Evolutionary conservation across 2,329 filamentous ascomycete genomes (phyloP).

Genomic region (Curvularia sp.): DNA sequence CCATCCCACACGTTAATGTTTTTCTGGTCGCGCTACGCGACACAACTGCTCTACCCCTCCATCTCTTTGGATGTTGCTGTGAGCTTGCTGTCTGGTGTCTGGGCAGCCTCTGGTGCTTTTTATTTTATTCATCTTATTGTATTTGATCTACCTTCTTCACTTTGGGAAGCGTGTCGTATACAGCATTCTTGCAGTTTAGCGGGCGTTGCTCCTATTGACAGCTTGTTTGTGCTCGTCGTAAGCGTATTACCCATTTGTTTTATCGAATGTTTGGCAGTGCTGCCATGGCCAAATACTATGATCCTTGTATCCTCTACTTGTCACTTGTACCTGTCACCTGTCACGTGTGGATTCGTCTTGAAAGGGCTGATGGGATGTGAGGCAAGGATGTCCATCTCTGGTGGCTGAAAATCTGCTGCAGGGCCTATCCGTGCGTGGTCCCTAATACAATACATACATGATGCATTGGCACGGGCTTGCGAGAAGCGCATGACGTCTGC

Average conservation of each 20-base stretch:
- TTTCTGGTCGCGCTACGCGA: conserved; percentile 33
- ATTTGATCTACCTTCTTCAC: conserved; percentile 22
- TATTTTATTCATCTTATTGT: conserved; percentile 24
- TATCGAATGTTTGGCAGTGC: conserved; percentile 3
- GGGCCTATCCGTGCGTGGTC: conserved; percentile 17
- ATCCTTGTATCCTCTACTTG: conserved; percentile 6
- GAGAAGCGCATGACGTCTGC: conserved; percentile 29
- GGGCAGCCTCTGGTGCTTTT: conserved; percentile 35
- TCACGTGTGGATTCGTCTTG: conserved; percentile 4
- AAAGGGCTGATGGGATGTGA: conserved; percentile 10
- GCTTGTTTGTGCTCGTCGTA: conserved; percentile 9
- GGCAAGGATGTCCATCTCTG: conserved; percentile 7
- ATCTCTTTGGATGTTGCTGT: conserved; percentile 24
- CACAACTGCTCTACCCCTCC: conserved; percentile 30
- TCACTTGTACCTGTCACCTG: conserved; percentile 4
- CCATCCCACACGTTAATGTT: conserved; percentile 44
- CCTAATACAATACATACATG: conserved; percentile 22
- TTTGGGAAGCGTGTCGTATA: conserved; percentile 15
- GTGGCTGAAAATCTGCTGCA: conserved; percentile 14
- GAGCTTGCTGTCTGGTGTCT: conserved; percentile 27
- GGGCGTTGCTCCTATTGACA: conserved; percentile 37
- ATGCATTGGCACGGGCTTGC: conserved; percentile 14
- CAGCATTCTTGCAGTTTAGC: conserved; percentile 43
- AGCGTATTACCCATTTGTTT: conserved; percentile 26
- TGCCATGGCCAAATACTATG: conserved; percentile 10